phyloP scores from a whole-genome alignment of 192 early-diverging fungal genomes.

The Phlyctochytrium planicorne region DNA sequence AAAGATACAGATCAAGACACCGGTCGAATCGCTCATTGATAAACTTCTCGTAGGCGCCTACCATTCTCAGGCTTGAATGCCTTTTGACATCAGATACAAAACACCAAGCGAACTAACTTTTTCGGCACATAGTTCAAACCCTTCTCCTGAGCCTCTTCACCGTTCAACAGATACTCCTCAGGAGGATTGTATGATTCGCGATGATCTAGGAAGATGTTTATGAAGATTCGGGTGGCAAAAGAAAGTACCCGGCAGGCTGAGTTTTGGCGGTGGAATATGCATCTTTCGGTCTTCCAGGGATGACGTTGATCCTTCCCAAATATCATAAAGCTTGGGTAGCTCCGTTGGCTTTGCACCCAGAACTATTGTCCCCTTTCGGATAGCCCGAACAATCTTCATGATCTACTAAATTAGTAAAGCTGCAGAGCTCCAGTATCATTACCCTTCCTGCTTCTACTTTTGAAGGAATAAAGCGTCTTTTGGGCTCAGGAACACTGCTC shows the following conservation, averaged over 20 bases:
- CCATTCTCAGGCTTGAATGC: constrained; percentile 72
- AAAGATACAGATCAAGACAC: constrained; percentile 95
- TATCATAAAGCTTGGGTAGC: constrained; percentile 77
- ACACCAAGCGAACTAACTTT: constrained; percentile 48
- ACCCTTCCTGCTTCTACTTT: constrained; percentile 90
- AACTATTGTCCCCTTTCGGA: constrained; percentile 83
- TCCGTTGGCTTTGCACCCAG: constrained; percentile 50
- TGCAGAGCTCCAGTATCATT: background rate
- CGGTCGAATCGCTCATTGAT: constrained; percentile 95
- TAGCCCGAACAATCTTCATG: constrained; percentile 97
- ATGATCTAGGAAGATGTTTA: too few species aligned
- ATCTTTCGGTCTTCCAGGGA: constrained; percentile 56
- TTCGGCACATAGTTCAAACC: constrained; percentile 62
- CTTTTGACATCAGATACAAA: constrained; percentile 27
- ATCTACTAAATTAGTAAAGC: constrained; percentile 43
- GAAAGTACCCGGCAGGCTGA: constrained; percentile 80
- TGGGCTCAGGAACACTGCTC: constrained; percentile 88
- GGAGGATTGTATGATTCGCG: constrained; percentile 98
- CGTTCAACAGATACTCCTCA: constrained; percentile 83
- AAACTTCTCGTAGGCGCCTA: constrained; percentile 86
- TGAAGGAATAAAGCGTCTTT: constrained; percentile 92
- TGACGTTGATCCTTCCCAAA: constrained; percentile 78
- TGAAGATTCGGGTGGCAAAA: too few species aligned
- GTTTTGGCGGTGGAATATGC: constrained; percentile 90
- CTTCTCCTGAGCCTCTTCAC: constrained; percentile 82